Evolutionary conservation across 495 filamentous ascomycete species (phyloP), one percentile per base, ranked within the genome.

Genomic region (Xylaria bambusicola): DNA sequence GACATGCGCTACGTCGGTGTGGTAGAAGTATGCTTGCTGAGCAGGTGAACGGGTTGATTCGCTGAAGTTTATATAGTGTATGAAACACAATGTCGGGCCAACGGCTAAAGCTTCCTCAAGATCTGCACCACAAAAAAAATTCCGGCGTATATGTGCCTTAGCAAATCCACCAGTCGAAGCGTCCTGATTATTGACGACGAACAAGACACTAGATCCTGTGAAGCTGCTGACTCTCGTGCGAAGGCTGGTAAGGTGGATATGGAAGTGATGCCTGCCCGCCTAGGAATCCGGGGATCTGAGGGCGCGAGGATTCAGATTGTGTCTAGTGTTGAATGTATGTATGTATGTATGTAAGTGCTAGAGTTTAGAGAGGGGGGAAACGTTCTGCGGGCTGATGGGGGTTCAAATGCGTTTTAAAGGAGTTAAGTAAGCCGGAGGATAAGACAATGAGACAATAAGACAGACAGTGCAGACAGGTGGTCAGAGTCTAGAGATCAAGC

Each of bases 371-470:
- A 26, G 60, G 60, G 60, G 60, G 66, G 59, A 64, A 68, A 60
- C 42, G 51, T 60, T 45, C 47, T 65, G 63, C 59, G 65, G 67
- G 62, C 58, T 49, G 41, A 65, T 64, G 63, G 68, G 68, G 68
- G 68, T 66, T 64, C 64, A 60, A 63, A 60, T 64, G 61, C 55
- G 65, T 66, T 68, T 70, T 71, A 71, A 70, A 71, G 67, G 65
- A 70, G 65, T 63, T 65, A 62, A 33, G 63, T 61, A 33, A 33
- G 29, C 58, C 13, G 38, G 24, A 29, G 52, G 17, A 33, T 24
- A 44, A 42, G 51, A 18, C 38, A 38, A 33, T 44, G 10, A 33
- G 29, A 33, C 5, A 33, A 10, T 33, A n/a, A n/a, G n/a, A n/a
- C n/a, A n/a, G n/a, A n/a, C n/a, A n/a, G n/a, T n/a, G n/a, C n/a